A percentile compares a stretch with the other conserved stretches of the same genome.
These are phyloP conservation scores for Avena insularis DNA, from an alignment of 176 grass and related monocot species.

Conservation along the genomic window DNA sequence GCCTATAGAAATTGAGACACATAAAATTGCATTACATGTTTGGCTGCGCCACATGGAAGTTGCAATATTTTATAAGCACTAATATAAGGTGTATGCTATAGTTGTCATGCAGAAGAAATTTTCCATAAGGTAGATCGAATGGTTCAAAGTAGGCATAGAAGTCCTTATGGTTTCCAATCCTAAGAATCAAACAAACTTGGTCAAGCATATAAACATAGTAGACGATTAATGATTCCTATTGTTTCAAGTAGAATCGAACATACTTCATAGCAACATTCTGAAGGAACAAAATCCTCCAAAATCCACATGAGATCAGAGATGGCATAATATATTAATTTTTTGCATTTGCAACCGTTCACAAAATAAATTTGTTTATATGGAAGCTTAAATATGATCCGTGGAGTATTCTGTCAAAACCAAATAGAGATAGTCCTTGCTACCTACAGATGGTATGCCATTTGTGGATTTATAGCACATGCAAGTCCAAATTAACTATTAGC, in stretches of 20 bases:
- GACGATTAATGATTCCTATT: too few relatives aligned
- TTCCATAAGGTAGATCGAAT: too few relatives aligned
- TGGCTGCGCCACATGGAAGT: too few relatives aligned
- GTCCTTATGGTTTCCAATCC: too few relatives aligned
- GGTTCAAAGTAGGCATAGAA: too few relatives aligned
- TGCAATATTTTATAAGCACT: too few relatives aligned
- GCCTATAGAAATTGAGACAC: not conserved
- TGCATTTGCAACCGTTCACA: not conserved
- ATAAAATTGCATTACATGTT: not conserved
- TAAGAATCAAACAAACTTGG: not conserved
- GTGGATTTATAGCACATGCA: not conserved
- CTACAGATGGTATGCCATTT: not conserved
- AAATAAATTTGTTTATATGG: not conserved
- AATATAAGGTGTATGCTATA: too few relatives aligned
- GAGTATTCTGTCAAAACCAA: not conserved
- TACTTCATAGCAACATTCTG: not conserved
- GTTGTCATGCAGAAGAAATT: too few relatives aligned
- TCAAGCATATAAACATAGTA: too few relatives aligned
- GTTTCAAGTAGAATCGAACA: not conserved
- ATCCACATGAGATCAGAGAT: not conserved
- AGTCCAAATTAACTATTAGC: not conserved
- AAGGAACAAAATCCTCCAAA: not conserved
- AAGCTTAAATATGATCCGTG: not conserved
- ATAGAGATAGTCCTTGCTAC: not conserved
- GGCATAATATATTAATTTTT: not conserved